phyloP scores from a whole-genome alignment of 2,329 filamentous ascomycete species.

The Mycogone perniciosa region DNA sequence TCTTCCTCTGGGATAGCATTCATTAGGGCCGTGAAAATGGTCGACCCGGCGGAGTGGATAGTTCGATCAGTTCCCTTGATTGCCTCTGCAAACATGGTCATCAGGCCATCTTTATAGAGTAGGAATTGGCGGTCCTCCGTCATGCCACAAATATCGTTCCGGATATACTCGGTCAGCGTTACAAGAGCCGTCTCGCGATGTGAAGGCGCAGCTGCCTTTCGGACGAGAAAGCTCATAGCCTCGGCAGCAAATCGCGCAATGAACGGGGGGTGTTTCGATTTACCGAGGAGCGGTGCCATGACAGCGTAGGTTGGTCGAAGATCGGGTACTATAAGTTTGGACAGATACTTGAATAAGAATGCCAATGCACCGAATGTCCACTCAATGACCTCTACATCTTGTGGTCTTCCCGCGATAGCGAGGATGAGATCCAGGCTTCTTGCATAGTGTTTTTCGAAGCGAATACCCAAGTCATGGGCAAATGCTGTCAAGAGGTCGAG shows the following conservation, averaged over 20 bases:
- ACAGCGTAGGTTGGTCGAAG: constrained; percentile 77
- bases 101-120: constrained; percentile 79
- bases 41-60: constrained; percentile 53
- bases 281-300: constrained; percentile 78
- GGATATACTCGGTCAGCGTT: constrained; percentile 64
- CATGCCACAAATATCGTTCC: constrained; percentile 57
- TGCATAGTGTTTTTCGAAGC: constrained; percentile 85
- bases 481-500: constrained; percentile 86
- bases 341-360: constrained; percentile 96
- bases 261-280: constrained; percentile 73
- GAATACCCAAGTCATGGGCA: constrained; percentile 81
- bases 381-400: constrained; percentile 85
- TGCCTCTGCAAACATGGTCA: constrained; percentile 86
- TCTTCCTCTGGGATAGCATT: constrained; percentile 45
- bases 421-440: constrained; percentile 69
- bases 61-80: constrained; percentile 56
- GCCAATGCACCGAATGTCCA: constrained; percentile 94
- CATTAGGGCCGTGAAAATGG: constrained; percentile 48
- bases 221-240: constrained; percentile 86
- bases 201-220: constrained; percentile 75
- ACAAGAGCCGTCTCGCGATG: constrained; percentile 68
- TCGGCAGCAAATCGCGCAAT: constrained; percentile 91
- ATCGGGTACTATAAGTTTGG: constrained; percentile 77
- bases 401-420: constrained; percentile 67
- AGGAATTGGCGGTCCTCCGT: constrained; percentile 51